A percentile compares a stretch with the other conserved stretches of the same genome.
phyloP scores from a whole-genome alignment of 495 filamentous ascomycete species.

The Penicillium desertorum region DNA sequence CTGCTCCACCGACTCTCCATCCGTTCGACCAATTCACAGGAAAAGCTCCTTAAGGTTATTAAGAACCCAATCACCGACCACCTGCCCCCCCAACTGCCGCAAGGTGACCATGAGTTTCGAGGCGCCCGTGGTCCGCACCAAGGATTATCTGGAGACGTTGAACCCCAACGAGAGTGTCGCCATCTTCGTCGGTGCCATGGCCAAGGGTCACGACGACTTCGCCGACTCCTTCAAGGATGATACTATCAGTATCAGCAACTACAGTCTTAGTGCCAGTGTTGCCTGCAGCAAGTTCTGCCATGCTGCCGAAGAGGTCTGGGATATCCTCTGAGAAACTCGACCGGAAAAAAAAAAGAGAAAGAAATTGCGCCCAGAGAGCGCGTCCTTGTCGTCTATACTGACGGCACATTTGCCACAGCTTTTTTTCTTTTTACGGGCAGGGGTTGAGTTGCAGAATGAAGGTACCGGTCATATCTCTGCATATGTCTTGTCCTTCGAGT shows the following conservation, averaged over 20 bases:
- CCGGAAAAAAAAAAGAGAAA: background rate
- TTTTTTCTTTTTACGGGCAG: conserved; percentile 26
- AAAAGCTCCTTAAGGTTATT: conserved; percentile 96
- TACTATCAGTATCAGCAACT: conserved; percentile 97
- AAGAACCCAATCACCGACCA: conserved; percentile 97
- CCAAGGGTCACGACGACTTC: conserved; percentile 93
- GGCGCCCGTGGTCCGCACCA: conserved; percentile 76
- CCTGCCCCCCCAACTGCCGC: conserved; percentile 88
- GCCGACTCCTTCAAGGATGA: conserved; percentile 94
- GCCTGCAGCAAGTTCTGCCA: conserved; percentile 99
- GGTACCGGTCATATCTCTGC: background rate
- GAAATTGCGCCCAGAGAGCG: conserved; percentile 19
- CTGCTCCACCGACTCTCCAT: conserved; percentile 96
- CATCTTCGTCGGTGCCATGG: conserved; percentile 98
- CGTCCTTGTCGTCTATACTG: conserved; percentile 13
- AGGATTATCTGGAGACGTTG: conserved; percentile 81
- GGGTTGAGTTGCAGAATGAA: conserved; percentile 11
- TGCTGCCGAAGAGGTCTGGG: conserved; percentile 94
- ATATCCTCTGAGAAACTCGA: conserved; percentile 63
- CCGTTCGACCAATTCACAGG: conserved; percentile 89
- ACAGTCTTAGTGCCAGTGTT: conserved; percentile 92
- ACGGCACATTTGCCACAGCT: conserved; percentile 11
- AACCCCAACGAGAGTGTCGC: conserved; percentile 85
- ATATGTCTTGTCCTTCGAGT: conserved; percentile 2
- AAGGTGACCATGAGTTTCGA: conserved; percentile 97